Evolutionary conservation across 148 eudicot species (phyloP).

Genomic region (Euryodendron excelsum): DNA sequence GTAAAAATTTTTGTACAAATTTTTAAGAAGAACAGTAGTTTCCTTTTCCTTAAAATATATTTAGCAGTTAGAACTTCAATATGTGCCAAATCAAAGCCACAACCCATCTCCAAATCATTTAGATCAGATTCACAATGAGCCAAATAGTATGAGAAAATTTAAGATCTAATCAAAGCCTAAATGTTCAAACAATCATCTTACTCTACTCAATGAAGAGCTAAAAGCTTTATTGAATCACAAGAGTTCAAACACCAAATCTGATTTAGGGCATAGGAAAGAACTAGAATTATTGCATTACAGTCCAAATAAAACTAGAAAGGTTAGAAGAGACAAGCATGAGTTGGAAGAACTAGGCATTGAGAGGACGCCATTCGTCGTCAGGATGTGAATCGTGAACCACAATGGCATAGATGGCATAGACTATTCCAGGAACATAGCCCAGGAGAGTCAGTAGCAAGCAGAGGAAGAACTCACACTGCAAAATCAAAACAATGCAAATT

Average conservation of each 20-base stretch:
- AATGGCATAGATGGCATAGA: constrained; percentile 41
- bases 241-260: neutral
- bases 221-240: neutral
- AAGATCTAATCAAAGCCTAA: too few species aligned
- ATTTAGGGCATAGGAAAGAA: neutral
- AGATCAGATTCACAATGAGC: too few species aligned
- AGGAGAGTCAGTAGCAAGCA: constrained; percentile 35
- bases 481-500: neutral
- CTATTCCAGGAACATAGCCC: constrained; percentile 46
- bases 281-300: neutral
- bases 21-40: too few species aligned
- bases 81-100: too few species aligned
- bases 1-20: too few species aligned
- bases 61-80: too few species aligned
- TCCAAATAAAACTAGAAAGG: neutral
- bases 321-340: neutral
- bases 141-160: too few species aligned
- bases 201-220: neutral
- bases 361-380: constrained; percentile 16
- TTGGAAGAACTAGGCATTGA: neutral
- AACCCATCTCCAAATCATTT: too few species aligned
- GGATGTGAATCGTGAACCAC: constrained; percentile 23
- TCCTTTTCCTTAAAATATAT: too few species aligned
- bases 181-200: too few species aligned
- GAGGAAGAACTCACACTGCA: constrained; percentile 40